A percentile compares a stretch with the other conserved stretches of the same genome.
phyloP scores from a whole-genome alignment of 768 basidiomycete genomes.

The Sporobolomyces roseus region DNA sequence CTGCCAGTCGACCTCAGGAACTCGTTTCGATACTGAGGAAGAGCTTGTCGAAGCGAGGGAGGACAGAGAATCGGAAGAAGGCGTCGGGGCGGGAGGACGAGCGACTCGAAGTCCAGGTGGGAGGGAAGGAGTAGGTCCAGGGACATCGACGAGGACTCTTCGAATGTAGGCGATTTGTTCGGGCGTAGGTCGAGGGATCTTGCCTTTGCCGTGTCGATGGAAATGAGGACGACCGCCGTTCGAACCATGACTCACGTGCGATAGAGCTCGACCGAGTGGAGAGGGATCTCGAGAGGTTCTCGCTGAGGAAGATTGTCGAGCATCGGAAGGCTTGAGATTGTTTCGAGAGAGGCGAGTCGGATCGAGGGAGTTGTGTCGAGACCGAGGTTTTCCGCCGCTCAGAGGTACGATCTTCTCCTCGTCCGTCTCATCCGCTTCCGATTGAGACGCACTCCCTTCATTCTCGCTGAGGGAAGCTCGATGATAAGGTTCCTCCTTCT shows the following conservation, averaged over 20 bases:
- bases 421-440: slow-evolving; percentile 37
- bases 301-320: neutral
- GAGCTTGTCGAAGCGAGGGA: neutral
- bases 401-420: slow-evolving; percentile 18
- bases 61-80: slow-evolving; percentile 4
- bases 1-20: slow-evolving; percentile 30
- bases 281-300: slow-evolving; percentile 26
- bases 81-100: slow-evolving; percentile 24
- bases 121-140: slow-evolving; percentile 30
- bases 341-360: slow-evolving; percentile 28
- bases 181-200: slow-evolving; percentile 37
- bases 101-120: slow-evolving; percentile 40
- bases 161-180: slow-evolving; percentile 45
- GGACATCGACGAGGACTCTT: slow-evolving; percentile 41
- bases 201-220: slow-evolving; percentile 16
- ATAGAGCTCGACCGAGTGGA: slow-evolving; percentile 32
- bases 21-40: neutral
- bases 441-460: slow-evolving; percentile 16
- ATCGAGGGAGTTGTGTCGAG: slow-evolving; percentile 40
- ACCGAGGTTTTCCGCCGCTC: slow-evolving; percentile 2
- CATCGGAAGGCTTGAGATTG: slow-evolving; percentile 2
- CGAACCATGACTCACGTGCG: slow-evolving; percentile 9
- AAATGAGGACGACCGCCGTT: slow-evolving; percentile 4
- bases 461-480: slow-evolving; percentile 21
- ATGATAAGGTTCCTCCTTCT: neutral